A percentile compares a stretch with the other conserved stretches of the same genome.
phyloP scores from a whole-genome alignment of 345 rosid species.

The Camelina sativa region DNA sequence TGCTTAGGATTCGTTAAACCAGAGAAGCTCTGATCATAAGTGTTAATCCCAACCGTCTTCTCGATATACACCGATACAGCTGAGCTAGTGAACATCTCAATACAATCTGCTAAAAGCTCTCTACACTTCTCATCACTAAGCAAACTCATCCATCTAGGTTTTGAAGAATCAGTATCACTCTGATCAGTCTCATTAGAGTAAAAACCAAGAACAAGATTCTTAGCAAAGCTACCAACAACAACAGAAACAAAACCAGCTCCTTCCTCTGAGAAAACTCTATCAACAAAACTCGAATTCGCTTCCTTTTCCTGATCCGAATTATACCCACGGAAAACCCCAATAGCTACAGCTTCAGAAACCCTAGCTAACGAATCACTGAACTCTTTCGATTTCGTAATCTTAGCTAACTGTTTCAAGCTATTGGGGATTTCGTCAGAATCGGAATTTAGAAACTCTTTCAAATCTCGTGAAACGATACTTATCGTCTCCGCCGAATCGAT shows the following conservation, averaged over 20 bases:
- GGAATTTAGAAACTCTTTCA: slow-evolving; percentile 68
- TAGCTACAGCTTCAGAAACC: slow-evolving; percentile 65
- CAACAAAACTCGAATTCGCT: slow-evolving; percentile 49
- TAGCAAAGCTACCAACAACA: slow-evolving; percentile 87
- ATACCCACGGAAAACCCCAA: slow-evolving; percentile 68
- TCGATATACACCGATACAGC: slow-evolving; percentile 85
- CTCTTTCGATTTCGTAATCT: slow-evolving; percentile 71
- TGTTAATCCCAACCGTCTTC: slow-evolving; percentile 69
- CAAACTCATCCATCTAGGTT: slow-evolving; percentile 61
- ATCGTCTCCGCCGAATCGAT: slow-evolving; percentile 70
- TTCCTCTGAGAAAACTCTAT: slow-evolving; percentile 62
- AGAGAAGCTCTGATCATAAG: slow-evolving; percentile 76
- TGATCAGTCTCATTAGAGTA: slow-evolving; percentile 44
- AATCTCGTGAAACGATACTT: slow-evolving; percentile 63
- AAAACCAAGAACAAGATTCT: slow-evolving; percentile 83
- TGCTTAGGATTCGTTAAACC: slow-evolving; percentile 92
- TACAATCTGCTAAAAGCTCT: slow-evolving; percentile 78
- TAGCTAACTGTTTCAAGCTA: slow-evolving; percentile 79
- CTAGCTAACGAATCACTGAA: slow-evolving; percentile 62
- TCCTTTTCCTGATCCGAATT: slow-evolving; percentile 23
- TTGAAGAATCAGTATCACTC: background rate
- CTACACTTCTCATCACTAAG: slow-evolving; percentile 60
- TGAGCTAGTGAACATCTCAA: slow-evolving; percentile 77
- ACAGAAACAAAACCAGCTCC: slow-evolving; percentile 89
- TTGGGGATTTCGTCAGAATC: slow-evolving; percentile 80